Conservation (phyloP, 371 early-diverging fungal species). For the Actinomortierella wolfii region DNA sequence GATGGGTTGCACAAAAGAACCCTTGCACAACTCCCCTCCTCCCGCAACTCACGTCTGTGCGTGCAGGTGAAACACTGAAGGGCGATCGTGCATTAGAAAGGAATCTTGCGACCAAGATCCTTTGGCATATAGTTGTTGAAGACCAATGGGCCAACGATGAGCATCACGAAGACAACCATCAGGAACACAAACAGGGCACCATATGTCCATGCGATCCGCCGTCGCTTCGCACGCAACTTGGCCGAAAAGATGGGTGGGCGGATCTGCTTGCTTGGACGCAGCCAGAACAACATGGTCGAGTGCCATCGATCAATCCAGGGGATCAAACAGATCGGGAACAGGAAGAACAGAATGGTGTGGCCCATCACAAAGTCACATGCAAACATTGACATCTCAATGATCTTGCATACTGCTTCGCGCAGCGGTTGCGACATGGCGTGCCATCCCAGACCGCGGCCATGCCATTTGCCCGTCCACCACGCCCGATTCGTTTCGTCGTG, state of each 20-base stretch:
- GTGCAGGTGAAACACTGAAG: too few relatives aligned
- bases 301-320: conserved; percentile 80
- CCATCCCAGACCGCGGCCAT: conserved; percentile 77
- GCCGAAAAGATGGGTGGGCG: conserved; percentile 79
- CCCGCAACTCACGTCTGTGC: too few relatives aligned
- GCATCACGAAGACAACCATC: conserved; percentile 59
- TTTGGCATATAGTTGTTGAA: conserved; percentile 26
- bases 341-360: conserved; percentile 74
- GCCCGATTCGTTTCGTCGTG: conserved; percentile 83
- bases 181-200: conserved; percentile 70
- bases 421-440: conserved; percentile 72
- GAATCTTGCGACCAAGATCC: conserved; percentile 19
- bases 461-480: conserved; percentile 94
- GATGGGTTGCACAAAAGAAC: too few relatives aligned
- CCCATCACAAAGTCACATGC: conserved; percentile 79
- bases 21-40: too few relatives aligned
- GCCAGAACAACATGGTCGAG: conserved; percentile 87
- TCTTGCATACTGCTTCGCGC: conserved; percentile 85
- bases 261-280: conserved; percentile 80
- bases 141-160: conserved; percentile 68
- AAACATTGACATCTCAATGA: conserved; percentile 86
- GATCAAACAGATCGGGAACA: conserved; percentile 72
- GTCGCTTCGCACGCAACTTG: conserved; percentile 61
- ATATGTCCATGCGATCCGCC: conserved; percentile 66
- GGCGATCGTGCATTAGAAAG: conserved; percentile 29